Evolutionary conservation across 305 asterid genomes (phyloP), one percentile per base, ranked within the genome.

Genomic region (Withania somnifera): DNA sequence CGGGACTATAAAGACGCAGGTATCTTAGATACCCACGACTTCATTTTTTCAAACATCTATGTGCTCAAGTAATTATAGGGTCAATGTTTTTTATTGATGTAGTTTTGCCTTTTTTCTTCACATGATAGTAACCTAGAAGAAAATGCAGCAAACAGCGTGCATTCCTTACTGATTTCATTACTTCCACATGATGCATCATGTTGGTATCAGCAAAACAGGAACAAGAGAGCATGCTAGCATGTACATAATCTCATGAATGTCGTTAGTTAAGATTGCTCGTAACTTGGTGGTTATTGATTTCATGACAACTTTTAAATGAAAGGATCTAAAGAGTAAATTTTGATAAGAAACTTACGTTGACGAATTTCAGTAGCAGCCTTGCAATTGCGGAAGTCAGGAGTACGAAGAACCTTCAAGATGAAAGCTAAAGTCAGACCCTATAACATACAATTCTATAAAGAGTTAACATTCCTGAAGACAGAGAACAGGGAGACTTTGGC

Each of bases 341-440:
- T 75, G 61, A 50, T 50, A 26, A 61, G 28, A 81, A 77, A 51
- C 87, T 84, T 82, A 91, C 99, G 91, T 83, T 86, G 85, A 64
- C 91, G 92, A 32, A 95, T 95, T 71, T 92, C 91, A 54, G 85
- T 88, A 81, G 99, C 98, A 50, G 97, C 97, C 81, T 94, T 90
- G 89, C 97, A 90, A 84, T 92, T 95, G 57, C 75, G 89, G 78
- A 95, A 94, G 83, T 95, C 93, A 4, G 99, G 97, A 53, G 97
- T 89, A 85, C 87, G 92, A 75, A 95, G 97, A 87, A 93, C 96
- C 99, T 92, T 87, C 84, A 89, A 88, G 82, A 87, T 81, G 61
- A 81, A 84, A 83, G n/a, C 26, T 60, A 68, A 15, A 22, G 32
- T 77, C 73, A 66, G 73, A 54, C 73, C 54, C 61, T 22, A 60